These are phyloP conservation scores for Phytophthora crassamura DNA, from an alignment of 352 stramenopile species.

Conservation along the genomic window DNA sequence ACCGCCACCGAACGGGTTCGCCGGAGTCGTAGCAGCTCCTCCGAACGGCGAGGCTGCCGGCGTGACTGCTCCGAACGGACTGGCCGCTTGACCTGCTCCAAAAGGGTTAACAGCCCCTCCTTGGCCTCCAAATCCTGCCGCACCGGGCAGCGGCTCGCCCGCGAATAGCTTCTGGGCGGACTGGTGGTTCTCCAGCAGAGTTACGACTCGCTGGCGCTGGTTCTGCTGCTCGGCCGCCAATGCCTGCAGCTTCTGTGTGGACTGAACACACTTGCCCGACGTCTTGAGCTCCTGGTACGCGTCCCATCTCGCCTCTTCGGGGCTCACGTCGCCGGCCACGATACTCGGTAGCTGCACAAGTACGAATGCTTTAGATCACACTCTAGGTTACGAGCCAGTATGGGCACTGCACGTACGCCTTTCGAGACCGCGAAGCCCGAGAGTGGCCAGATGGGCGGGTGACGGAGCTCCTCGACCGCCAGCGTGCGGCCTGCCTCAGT, in stretches of 20 bases:
- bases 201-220: slow-evolving; percentile 54
- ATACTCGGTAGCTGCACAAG: slow-evolving; percentile 55
- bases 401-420: slow-evolving; percentile 44
- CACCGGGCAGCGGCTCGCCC: slow-evolving; percentile 45
- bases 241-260: slow-evolving; percentile 47
- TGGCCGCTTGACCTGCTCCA: slow-evolving; percentile 24
- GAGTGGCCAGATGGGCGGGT: slow-evolving; percentile 63
- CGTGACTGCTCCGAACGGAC: slow-evolving; percentile 23
- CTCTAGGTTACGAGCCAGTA: slow-evolving; percentile 1
- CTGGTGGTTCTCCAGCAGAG: slow-evolving; percentile 60
- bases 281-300: slow-evolving; percentile 67
- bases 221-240: slow-evolving; percentile 56
- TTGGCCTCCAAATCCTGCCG: slow-evolving; percentile 24
- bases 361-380: neutral
- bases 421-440: slow-evolving; percentile 72
- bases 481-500: slow-evolving; percentile 56
- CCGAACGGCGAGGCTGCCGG: slow-evolving; percentile 35
- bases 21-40: slow-evolving; percentile 15
- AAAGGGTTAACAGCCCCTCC: slow-evolving; percentile 29
- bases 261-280: slow-evolving; percentile 46
- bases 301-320: slow-evolving; percentile 69
- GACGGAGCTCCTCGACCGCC: slow-evolving; percentile 65
- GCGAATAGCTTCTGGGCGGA: slow-evolving; percentile 60
- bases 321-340: slow-evolving; percentile 64
- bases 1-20: slow-evolving; percentile 30